A percentile compares a stretch with the other conserved stretches of the same genome.
phyloP scores from a whole-genome alignment of 2,329 filamentous ascomycete genomes.

The Leptographium wingfieldii region DNA sequence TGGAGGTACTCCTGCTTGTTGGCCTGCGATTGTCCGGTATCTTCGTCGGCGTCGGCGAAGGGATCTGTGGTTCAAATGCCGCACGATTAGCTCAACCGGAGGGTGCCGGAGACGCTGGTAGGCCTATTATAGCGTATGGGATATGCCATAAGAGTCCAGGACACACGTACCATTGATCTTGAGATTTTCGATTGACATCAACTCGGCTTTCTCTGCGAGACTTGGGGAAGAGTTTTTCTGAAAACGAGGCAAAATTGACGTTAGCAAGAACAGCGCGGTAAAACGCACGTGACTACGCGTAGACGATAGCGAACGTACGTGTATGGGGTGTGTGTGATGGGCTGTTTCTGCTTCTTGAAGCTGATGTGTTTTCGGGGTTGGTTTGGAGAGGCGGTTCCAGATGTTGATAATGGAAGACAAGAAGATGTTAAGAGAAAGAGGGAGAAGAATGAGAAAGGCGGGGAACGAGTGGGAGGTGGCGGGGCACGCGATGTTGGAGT shows the following conservation, averaged over 20 bases:
- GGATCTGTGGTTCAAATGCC: slow-evolving; percentile 54
- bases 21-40: slow-evolving; percentile 77
- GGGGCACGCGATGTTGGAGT: slow-evolving; percentile 10
- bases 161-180: slow-evolving; percentile 73
- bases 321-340: neutral
- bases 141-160: neutral
- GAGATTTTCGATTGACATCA: slow-evolving; percentile 96
- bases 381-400: slow-evolving; percentile 2
- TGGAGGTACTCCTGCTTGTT: slow-evolving; percentile 87
- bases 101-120: neutral
- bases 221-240: slow-evolving; percentile 9
- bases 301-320: neutral
- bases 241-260: neutral
- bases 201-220: slow-evolving; percentile 14
- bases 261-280: neutral
- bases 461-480: slow-evolving; percentile 10
- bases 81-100: neutral
- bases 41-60: slow-evolving; percentile 99
- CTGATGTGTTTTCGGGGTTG: neutral
- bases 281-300: neutral
- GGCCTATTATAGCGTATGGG: neutral
- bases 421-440: neutral
- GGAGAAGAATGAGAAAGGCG: slow-evolving; percentile 7
- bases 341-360: neutral
- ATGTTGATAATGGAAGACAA: slow-evolving; percentile 1